Base-by-base conservation (phyloP, 1,139 yeast genomes). In the Dujonia santamariae region DNA sequence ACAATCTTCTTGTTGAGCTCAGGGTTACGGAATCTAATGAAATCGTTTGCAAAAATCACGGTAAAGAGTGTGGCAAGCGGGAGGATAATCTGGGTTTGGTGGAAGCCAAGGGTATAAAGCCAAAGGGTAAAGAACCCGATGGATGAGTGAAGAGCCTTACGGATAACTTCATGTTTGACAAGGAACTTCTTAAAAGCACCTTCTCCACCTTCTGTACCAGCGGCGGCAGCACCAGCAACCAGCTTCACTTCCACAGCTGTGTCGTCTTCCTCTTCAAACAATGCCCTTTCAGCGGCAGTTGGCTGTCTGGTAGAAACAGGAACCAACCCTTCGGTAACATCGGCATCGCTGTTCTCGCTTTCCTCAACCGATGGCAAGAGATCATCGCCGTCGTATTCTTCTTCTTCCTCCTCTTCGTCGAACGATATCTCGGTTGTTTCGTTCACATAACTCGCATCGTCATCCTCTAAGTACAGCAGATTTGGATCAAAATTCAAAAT, bases 141-240 rank as follows among this genome's bases (percentile, higher is more conserved):
- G 1, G 95, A 83, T 4, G 92, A 83, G 56, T 92, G 98, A 40
- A 92, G 76, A 4, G 74, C 63, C 56, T 92, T 92, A 48, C 98
- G 74, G 3, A 96, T 94, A 16, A 92, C 68, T 56, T 92, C 98
- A 53, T 92, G 92, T 50, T 84, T 85, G 26, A 80, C 72, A 27
- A 81, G 57, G 45, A 79, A 78, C 34, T 67, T 67, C 17, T 26
- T 12, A 4, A 33, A 22, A 7, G 14, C 26, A 4, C 25, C 16
- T n/a, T 14, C 32, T 16, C 15, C 7, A 16, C n/a, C 19, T 7
- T 7, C 27, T 7, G 9, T 15, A 15, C 27, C 17, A 7, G 7
- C 27, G 11, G 11, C 17, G 27, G 11, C 27, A 15, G 8, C 27
- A 15, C 17, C 27, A 25, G 27, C 23, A 25, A 25, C 15, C 27